Percentiles rank a stretch among this genome's conserved stretches.
Conservation (phyloP, 208 protist genomes). For the Leishmania lainsoni region DNA sequence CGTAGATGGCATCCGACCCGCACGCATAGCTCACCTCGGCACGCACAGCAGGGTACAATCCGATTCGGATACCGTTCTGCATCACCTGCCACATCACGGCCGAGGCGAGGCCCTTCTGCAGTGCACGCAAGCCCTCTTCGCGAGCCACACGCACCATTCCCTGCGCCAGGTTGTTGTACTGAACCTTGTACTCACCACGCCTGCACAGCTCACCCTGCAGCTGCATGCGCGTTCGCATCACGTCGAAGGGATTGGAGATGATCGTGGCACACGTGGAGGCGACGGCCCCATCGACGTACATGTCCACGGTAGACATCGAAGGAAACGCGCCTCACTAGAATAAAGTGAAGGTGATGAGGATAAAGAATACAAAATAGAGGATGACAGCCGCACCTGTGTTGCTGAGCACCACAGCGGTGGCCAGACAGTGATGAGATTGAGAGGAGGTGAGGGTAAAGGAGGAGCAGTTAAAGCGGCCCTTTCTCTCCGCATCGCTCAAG, state of each 20-base stretch:
- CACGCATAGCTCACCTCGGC: slow-evolving; percentile 25
- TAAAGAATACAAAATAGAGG: not conserved
- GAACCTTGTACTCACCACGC: slow-evolving; percentile 45
- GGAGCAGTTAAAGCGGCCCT: not conserved
- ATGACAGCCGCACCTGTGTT: not conserved
- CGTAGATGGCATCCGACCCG: slow-evolving; percentile 21
- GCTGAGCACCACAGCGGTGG: not conserved
- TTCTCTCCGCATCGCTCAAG: not conserved
- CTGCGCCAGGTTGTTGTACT: slow-evolving; percentile 56
- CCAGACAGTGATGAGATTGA: not conserved
- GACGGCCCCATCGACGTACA: slow-evolving; percentile 57
- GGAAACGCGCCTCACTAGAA: not conserved
- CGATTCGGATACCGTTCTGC: slow-evolving; percentile 70
- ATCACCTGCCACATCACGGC: slow-evolving; percentile 61
- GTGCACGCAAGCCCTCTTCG: slow-evolving; percentile 52
- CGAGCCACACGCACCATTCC: slow-evolving; percentile 46
- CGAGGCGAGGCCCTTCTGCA: slow-evolving; percentile 57
- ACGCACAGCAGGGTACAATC: slow-evolving; percentile 53
- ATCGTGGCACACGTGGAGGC: slow-evolving; percentile 48
- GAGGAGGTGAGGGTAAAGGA: not conserved
- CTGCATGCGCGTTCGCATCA: slow-evolving; percentile 76
- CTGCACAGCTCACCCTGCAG: slow-evolving; percentile 64
- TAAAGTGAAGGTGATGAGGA: slow-evolving; percentile 3
- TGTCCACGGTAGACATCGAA: slow-evolving; percentile 43
- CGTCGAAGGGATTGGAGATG: slow-evolving; percentile 76